These are phyloP conservation scores for Talaromyces sp. DNA, from an alignment of 2,329 filamentous ascomycete species.

Conservation along the genomic window DNA sequence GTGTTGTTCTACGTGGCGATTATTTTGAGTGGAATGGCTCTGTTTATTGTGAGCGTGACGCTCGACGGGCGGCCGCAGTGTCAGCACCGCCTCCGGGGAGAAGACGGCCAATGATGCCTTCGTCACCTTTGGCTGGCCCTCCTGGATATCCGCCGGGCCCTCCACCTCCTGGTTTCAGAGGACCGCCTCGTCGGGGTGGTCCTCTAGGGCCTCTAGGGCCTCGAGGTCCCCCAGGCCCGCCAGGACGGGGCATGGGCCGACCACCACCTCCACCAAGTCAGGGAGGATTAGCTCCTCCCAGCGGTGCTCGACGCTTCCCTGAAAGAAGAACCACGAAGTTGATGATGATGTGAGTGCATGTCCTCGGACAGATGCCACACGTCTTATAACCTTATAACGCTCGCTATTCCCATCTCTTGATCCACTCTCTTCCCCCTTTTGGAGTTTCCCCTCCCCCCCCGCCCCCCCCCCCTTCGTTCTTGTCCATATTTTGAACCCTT, in stretches of 20 bases:
- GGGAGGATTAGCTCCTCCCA: constrained; percentile 16
- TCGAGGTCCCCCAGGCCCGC: constrained; percentile 16
- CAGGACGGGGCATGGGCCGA: constrained; percentile 19
- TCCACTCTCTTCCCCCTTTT: neutral
- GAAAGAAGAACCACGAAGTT: constrained; percentile 46
- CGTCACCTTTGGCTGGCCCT: constrained; percentile 29
- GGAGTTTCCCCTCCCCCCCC: too few species aligned
- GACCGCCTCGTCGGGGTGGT: constrained; percentile 22
- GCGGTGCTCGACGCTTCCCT: constrained; percentile 39
- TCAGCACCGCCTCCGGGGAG: constrained; percentile 22
- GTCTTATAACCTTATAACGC: neutral
- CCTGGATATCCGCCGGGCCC: constrained; percentile 20
- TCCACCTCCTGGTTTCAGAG: constrained; percentile 15
- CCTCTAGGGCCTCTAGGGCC: constrained; percentile 12
- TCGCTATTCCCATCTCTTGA: neutral
- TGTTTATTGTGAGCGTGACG: constrained; percentile 84
- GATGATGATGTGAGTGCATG: constrained; percentile 43
- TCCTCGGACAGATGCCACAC: constrained; percentile 2
- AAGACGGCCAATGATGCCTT: constrained; percentile 29
- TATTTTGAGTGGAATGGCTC: constrained; percentile 84
- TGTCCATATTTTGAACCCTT: neutral
- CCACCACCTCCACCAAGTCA: constrained; percentile 6
- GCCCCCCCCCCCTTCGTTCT: neutral
- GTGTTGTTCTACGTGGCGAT: constrained; percentile 68
- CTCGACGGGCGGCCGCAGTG: constrained; percentile 52